Evolutionary conservation across 352 stramenopile genomes (phyloP), one percentile per base, ranked within the genome.

Genomic region (Phytophthora fragariaefolia): DNA sequence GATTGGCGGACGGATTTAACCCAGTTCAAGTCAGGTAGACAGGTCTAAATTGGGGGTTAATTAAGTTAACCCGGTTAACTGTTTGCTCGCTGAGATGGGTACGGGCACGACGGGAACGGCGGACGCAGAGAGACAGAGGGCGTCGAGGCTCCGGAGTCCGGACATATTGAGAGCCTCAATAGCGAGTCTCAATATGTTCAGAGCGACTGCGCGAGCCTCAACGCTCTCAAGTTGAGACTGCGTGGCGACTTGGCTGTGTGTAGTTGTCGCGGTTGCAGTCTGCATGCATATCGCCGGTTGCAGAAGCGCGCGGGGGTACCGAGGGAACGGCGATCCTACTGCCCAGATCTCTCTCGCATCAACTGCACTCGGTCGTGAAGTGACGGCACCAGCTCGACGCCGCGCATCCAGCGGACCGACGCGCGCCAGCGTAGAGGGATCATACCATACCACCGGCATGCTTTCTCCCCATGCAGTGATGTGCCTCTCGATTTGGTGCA

Each of bases 401-500:
- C n/a, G n/a, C n/a, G n/a, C n/a, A n/a, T n/a, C n/a, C n/a, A n/a
- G n/a, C n/a, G n/a, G n/a, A n/a, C n/a, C n/a, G n/a, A n/a, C n/a
- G n/a, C n/a, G n/a, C n/a, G n/a, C 28, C 5, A 9, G 17, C 13
- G 36, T 45, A 45, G n/a, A n/a, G n/a, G n/a, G n/a, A n/a, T n/a
- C n/a, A n/a, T 20, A 46, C 38, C 12, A 3, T 51, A 66, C 63
- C 63, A 66, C 63, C 63, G 56, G 46, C 49, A 63, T 48, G 40
- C 40, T 47, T 12, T 23, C n/a, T 23, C 13, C n/a, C 26, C 24
- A 28, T 20, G 42, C 45, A 50, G 18, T 49, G 51, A 53, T 40
- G 27, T 17, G n/a, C 53, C 47, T 50, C 23, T 71, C 42, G 63
- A 71, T 71, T 66, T 71, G 63, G 56, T 71, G 63, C 63, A 71